These are phyloP conservation scores for Micromonas commoda DNA, from an alignment of 139 green algal species.

Conservation along the genomic window DNA sequence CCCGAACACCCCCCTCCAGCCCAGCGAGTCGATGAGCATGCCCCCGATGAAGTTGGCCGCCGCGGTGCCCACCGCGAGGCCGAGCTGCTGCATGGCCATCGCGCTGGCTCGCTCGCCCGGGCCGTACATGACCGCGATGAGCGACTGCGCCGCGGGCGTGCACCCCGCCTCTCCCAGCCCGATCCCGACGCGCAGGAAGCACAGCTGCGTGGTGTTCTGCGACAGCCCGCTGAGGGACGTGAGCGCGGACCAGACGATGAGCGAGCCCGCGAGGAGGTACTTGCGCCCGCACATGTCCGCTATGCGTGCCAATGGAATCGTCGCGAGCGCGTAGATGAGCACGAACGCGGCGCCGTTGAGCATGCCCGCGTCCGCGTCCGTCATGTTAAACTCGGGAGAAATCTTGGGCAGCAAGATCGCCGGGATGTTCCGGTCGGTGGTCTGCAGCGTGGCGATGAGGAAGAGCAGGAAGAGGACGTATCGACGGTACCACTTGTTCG, in stretches of 20 bases:
- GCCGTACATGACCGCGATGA: constrained; percentile 6
- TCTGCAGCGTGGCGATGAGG: not conserved
- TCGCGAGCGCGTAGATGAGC: not conserved
- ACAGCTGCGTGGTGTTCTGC: not conserved
- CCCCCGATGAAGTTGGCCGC: not conserved
- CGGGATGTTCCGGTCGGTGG: not conserved
- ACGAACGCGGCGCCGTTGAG: constrained; percentile 2
- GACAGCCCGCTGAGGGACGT: not conserved
- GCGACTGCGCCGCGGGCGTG: not conserved
- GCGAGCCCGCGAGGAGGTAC: not conserved
- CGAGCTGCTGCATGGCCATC: not conserved
- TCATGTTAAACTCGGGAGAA: constrained; percentile 8
- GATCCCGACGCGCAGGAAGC: not conserved
- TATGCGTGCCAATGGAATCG: not conserved
- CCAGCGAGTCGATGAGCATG: not conserved
- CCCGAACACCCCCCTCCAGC: not conserved
- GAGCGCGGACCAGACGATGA: not conserved
- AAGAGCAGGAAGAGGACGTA: constrained; percentile 12
- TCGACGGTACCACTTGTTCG: not conserved
- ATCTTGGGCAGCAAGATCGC: not conserved
- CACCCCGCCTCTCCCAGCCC: not conserved
- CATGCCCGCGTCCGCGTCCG: not conserved
- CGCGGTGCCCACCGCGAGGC: not conserved
- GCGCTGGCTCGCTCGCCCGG: not conserved
- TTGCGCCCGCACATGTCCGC: constrained; percentile 1